These are phyloP conservation scores for Plasmodium malariae DNA, from an alignment of 169 alveolate genomes.

Conservation along the genomic window DNA sequence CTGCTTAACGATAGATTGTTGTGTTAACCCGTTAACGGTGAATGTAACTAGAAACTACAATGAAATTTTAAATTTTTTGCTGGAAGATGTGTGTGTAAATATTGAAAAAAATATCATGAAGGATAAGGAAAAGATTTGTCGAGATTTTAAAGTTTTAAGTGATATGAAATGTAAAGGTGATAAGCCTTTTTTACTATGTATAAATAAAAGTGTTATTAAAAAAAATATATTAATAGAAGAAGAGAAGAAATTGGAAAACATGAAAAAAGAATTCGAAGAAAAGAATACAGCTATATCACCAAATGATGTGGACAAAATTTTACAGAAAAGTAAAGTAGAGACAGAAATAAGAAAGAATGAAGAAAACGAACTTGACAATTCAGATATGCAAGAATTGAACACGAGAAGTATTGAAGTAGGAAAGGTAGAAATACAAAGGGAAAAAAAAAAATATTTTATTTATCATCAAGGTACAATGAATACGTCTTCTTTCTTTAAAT, in stretches of 20 bases:
- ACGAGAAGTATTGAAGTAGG: background rate
- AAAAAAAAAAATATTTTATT: conserved; percentile 18
- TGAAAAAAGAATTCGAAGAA: conserved; percentile 48
- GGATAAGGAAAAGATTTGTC: conserved; percentile 49
- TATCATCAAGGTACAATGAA: conserved; percentile 63
- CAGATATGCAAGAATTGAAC: background rate
- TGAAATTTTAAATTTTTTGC: conserved; percentile 32
- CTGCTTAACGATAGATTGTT: conserved; percentile 65
- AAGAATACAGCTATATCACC: background rate
- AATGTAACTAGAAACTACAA: conserved; percentile 44
- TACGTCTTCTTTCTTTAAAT: conserved; percentile 38
- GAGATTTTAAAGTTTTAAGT: conserved; percentile 54
- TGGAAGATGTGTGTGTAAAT: conserved; percentile 49
- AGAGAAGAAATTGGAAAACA: conserved; percentile 30
- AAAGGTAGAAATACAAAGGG: background rate
- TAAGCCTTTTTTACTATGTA: conserved; percentile 58
- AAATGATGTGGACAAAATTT: conserved; percentile 3
- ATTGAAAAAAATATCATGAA: conserved; percentile 59
- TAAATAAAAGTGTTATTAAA: conserved; percentile 28
- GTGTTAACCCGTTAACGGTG: conserved; percentile 47
- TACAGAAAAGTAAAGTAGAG: conserved; percentile 30
- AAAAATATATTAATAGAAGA: conserved; percentile 26
- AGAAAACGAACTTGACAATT: background rate
- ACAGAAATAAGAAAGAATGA: conserved; percentile 28
- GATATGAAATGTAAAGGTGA: conserved; percentile 67